Conservation (phyloP, 1,284 basidiomycete genomes). For the Sphaerobolus stellatus region DNA sequence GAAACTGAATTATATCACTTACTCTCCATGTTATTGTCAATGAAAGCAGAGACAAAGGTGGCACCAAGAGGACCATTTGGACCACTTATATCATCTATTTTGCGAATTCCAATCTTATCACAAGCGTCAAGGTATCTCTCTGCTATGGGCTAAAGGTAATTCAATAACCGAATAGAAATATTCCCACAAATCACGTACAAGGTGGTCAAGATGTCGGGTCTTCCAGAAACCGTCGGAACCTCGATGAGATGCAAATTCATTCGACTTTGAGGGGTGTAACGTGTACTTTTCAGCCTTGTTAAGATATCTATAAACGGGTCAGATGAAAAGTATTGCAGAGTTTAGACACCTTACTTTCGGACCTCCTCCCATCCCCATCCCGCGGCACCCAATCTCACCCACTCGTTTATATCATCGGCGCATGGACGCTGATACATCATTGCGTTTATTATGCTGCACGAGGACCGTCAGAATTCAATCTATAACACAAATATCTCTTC, state of each 20-base stretch:
- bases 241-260: slow-evolving; percentile 4
- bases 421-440: slow-evolving; percentile 12
- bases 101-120: neutral
- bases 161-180: neutral
- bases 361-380: slow-evolving; percentile 9
- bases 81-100: neutral
- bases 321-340: neutral
- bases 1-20: neutral
- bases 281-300: slow-evolving; percentile 3
- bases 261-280: neutral
- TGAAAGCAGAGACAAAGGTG: neutral
- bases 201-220: slow-evolving; percentile 1
- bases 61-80: neutral
- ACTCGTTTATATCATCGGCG: slow-evolving; percentile 14
- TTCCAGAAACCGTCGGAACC: neutral
- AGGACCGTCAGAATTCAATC: neutral
- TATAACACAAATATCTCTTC: neutral
- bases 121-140: neutral
- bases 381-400: slow-evolving; percentile 3
- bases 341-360: neutral
- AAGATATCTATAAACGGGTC: slow-evolving; percentile 7
- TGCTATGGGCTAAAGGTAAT: neutral
- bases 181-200: neutral
- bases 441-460: slow-evolving; percentile 10
- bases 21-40: slow-evolving; percentile 2